Evolutionary conservation across 352 stramenopile genomes (phyloP).

Genomic region (Phytopythium helicoides): DNA sequence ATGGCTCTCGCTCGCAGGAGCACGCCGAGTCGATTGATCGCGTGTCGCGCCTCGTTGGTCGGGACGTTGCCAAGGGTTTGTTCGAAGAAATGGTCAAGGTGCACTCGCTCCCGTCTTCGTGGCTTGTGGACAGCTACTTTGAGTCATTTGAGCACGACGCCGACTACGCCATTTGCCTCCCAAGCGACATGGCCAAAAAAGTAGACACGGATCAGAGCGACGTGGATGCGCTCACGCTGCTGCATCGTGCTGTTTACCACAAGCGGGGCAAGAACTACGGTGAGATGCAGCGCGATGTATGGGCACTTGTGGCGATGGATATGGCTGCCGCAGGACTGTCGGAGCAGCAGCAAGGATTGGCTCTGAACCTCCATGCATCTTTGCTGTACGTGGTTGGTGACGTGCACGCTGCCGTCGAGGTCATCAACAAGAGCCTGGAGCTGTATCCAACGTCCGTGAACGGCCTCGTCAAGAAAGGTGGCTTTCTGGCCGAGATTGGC

Average conservation of each 20-base stretch:
- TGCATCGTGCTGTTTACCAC: slow-evolving; percentile 64
- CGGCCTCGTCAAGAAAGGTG: slow-evolving; percentile 77
- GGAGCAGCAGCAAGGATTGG: slow-evolving; percentile 40
- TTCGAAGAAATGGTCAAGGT: slow-evolving; percentile 71
- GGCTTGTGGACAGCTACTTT: slow-evolving; percentile 86
- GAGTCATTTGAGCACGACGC: slow-evolving; percentile 80
- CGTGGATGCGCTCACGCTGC: slow-evolving; percentile 46
- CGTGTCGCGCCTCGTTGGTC: slow-evolving; percentile 59
- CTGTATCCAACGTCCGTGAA: slow-evolving; percentile 59
- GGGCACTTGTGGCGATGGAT: slow-evolving; percentile 30
- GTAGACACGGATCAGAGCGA: slow-evolving; percentile 26
- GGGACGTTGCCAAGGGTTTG: slow-evolving; percentile 58
- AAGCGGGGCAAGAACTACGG: slow-evolving; percentile 61
- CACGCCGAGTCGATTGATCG: slow-evolving; percentile 73
- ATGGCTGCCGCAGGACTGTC: slow-evolving; percentile 34
- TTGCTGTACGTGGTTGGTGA: slow-evolving; percentile 79
- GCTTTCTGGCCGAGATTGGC: slow-evolving; percentile 75
- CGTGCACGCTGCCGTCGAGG: slow-evolving; percentile 63
- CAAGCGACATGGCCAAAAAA: slow-evolving; percentile 67
- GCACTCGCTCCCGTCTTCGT: slow-evolving; percentile 70
- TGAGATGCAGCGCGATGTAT: slow-evolving; percentile 47
- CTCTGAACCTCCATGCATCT: slow-evolving; percentile 78
- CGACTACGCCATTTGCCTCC: slow-evolving; percentile 53
- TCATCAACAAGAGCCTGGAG: slow-evolving; percentile 57
- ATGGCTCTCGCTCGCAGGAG: slow-evolving; percentile 69